These are phyloP conservation scores for Corrigiola litoralis DNA, from an alignment of 179 eudicot species.

Conservation along the genomic window DNA sequence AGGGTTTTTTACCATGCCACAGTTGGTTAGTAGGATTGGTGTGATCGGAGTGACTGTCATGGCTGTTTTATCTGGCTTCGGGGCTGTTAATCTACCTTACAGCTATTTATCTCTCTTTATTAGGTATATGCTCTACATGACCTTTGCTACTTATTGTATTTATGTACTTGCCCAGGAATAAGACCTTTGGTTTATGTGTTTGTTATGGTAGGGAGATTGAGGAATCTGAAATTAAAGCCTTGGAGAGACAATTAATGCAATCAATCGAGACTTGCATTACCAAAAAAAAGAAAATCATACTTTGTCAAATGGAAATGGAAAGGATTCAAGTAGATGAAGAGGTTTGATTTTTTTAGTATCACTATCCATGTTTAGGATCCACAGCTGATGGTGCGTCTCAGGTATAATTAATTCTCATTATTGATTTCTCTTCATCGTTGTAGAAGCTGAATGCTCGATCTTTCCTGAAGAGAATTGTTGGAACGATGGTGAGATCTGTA, in stretches of 20 bases:
- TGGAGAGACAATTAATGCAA: slow-evolving; percentile 97
- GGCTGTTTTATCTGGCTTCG: slow-evolving; percentile 98
- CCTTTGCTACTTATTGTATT: neutral
- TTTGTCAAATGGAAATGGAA: slow-evolving; percentile 82
- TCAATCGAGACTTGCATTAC: slow-evolving; percentile 81
- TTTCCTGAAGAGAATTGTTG: slow-evolving; percentile 82
- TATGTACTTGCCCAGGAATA: neutral
- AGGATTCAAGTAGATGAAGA: slow-evolving; percentile 88
- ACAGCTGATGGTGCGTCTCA: neutral
- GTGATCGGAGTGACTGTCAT: slow-evolving; percentile 96
- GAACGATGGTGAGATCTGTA: slow-evolving; percentile 94
- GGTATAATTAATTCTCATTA: neutral
- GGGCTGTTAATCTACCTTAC: slow-evolving; percentile 96
- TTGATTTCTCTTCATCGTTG: slow-evolving; percentile 6
- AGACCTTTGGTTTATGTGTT: neutral
- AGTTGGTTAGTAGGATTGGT: slow-evolving; percentile 95
- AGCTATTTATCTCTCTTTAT: slow-evolving; percentile 94
- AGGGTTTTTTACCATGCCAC: slow-evolving; percentile 97
- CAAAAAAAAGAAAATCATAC: slow-evolving; percentile 89
- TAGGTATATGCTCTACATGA: slow-evolving; percentile 38
- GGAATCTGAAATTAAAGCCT: slow-evolving; percentile 81
- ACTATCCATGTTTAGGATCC: neutral
- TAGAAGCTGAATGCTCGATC: slow-evolving; percentile 81
- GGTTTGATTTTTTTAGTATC: slow-evolving; percentile 34
- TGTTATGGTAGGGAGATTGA: slow-evolving; percentile 70